These are phyloP conservation scores for Chaetomium sp. DNA, from an alignment of 2,329 filamentous ascomycete species.

Conservation along the genomic window DNA sequence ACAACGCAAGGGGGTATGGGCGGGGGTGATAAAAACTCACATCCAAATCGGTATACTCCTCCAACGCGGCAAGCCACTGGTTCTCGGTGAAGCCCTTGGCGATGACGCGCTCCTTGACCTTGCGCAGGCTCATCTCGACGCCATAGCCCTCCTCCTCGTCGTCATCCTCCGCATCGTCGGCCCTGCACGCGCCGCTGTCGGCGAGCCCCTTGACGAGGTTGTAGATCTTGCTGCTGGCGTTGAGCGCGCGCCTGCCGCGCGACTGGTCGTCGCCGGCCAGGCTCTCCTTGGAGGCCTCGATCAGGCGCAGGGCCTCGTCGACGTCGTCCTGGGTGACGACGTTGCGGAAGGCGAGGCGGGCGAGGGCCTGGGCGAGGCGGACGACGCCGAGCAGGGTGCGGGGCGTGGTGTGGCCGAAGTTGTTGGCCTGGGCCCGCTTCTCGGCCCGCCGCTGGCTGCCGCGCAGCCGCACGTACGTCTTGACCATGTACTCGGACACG, in stretches of 20 bases:
- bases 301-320: constrained; percentile 86
- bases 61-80: constrained; percentile 81
- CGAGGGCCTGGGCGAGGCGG: constrained; percentile 90
- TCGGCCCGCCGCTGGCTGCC: constrained; percentile 91
- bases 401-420: constrained; percentile 91
- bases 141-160: constrained; percentile 52
- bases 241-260: constrained; percentile 66
- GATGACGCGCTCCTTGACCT: constrained; percentile 87
- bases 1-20: too few relatives aligned
- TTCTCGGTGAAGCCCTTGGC: constrained; percentile 97
- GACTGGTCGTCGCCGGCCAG: constrained; percentile 62
- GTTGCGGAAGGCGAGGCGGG: constrained; percentile 84
- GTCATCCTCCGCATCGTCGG: constrained; percentile 62
- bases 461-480: constrained; percentile 92
- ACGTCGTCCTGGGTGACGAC: constrained; percentile 89
- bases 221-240: constrained; percentile 87
- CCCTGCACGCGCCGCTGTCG: constrained; percentile 81
- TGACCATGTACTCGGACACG: constrained; percentile 94
- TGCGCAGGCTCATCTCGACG: constrained; percentile 78
- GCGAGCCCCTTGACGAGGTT: constrained; percentile 88
- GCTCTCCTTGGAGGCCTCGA: constrained; percentile 92
- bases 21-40: constrained; percentile 61
- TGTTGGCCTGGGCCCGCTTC: constrained; percentile 67
- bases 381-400: constrained; percentile 91
- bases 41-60: constrained; percentile 85